phyloP scores from a whole-genome alignment of 495 filamentous ascomycete species.

The Trichoderma asperelloides region DNA sequence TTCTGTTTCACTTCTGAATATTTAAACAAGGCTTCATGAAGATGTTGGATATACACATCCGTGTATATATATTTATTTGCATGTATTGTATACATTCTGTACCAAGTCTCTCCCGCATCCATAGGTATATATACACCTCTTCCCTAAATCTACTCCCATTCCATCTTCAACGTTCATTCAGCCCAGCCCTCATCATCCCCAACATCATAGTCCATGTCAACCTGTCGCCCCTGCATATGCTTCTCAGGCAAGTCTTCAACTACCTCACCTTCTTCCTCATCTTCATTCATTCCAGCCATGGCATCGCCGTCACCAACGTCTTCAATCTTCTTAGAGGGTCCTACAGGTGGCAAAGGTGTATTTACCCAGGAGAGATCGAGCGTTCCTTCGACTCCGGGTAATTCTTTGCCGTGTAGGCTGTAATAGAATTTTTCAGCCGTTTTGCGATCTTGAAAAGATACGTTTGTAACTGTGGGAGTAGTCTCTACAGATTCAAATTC shows the following conservation, averaged over 20 bases:
- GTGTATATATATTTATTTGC: too few relatives aligned
- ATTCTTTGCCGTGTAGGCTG: constrained; percentile 43
- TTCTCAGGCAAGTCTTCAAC: constrained; percentile 8
- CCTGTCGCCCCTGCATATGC: constrained; percentile 5
- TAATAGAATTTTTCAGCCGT: constrained; percentile 81
- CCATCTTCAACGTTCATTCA: constrained; percentile 12
- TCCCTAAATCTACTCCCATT: background rate
- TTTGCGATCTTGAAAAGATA: constrained; percentile 83
- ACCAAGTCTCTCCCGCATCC: too few relatives aligned
- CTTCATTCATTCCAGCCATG: constrained; percentile 12
- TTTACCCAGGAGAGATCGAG: constrained; percentile 68
- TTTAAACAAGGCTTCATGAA: too few relatives aligned
- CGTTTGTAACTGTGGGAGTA: constrained; percentile 49
- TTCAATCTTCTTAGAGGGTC: background rate
- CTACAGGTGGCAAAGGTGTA: constrained; percentile 13
- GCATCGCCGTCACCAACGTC: constrained; percentile 9
- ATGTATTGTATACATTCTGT: too few relatives aligned
- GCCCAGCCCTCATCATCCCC: constrained; percentile 25
- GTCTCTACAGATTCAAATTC: constrained; percentile 72
- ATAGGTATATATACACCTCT: background rate
- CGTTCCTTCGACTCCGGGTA: constrained; percentile 63
- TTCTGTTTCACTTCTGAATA: too few relatives aligned
- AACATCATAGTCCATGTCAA: constrained; percentile 22
- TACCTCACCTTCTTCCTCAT: background rate
- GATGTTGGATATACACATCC: too few relatives aligned